Evolutionary conservation across 2,329 filamentous ascomycete species (phyloP).

Genomic region (Trichoderma citrinoviride): DNA sequence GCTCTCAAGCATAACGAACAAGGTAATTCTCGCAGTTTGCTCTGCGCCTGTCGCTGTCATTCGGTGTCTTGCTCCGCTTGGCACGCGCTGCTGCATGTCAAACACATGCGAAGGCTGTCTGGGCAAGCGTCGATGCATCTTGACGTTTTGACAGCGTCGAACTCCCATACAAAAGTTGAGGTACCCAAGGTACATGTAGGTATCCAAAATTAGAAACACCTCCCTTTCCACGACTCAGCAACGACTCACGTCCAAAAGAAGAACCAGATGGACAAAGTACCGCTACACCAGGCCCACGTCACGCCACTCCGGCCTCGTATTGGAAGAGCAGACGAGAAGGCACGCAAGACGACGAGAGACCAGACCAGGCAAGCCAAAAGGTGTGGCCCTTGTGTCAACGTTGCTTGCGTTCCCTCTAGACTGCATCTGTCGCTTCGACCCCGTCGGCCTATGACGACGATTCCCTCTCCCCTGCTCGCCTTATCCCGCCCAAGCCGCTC

Average conservation of each 20-base stretch:
- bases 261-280: too few species aligned
- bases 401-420: constrained; percentile 8
- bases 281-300: constrained; percentile 2
- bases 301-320: constrained; percentile 18
- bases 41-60: neutral
- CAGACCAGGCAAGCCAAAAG: neutral
- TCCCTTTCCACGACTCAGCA: neutral
- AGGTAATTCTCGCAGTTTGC: neutral
- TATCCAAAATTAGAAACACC: neutral
- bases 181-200: neutral
- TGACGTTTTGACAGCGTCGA: neutral
- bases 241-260: too few species aligned
- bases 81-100: constrained; percentile 3
- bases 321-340: neutral
- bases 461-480: constrained; percentile 3
- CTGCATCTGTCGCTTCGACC: constrained; percentile 14
- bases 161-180: too few species aligned
- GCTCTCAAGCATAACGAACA: constrained; percentile 9
- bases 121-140: neutral
- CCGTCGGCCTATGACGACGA: constrained; percentile 5
- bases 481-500: constrained; percentile 14
- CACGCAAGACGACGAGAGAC: neutral
- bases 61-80: neutral
- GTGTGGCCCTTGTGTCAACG: constrained; percentile 9
- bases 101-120: neutral